phyloP scores from a whole-genome alignment of 148 eudicot genomes.

The Cornus florida region DNA sequence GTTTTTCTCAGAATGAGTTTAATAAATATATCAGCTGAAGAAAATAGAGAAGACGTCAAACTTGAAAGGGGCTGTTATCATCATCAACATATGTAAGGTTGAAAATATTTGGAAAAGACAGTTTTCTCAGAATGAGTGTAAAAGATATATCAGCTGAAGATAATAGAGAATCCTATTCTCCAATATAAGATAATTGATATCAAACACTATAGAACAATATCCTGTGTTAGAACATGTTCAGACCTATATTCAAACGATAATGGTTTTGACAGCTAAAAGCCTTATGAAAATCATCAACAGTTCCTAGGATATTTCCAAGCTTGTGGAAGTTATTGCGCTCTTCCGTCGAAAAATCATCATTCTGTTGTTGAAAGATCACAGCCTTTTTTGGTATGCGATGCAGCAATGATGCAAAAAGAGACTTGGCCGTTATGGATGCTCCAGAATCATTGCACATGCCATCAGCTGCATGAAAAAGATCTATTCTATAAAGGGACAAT shows the following conservation, averaged over 20 bases:
- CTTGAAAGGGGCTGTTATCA: slow-evolving; percentile 77
- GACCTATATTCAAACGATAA: slow-evolving; percentile 61
- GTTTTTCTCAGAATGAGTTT: no score
- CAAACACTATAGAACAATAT: slow-evolving; percentile 8
- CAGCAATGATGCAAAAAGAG: slow-evolving; percentile 77
- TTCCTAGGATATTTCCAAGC: slow-evolving; percentile 34
- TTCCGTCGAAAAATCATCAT: slow-evolving; percentile 36
- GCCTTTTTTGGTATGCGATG: slow-evolving; percentile 37
- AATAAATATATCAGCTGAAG: no score
- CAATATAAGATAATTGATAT: background rate
- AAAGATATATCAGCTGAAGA: slow-evolving; percentile 6
- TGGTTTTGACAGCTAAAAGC: slow-evolving; percentile 47
- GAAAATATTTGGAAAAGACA: slow-evolving; percentile 6
- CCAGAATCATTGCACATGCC: slow-evolving; percentile 68
- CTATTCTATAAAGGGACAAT: slow-evolving; percentile 58
- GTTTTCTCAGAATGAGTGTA: background rate
- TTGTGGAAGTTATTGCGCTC: slow-evolving; percentile 41
- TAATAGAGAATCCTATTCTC: background rate
- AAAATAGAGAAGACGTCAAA: slow-evolving; percentile 36
- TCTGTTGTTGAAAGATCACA: slow-evolving; percentile 46
- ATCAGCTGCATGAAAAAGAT: slow-evolving; percentile 87
- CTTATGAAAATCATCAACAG: slow-evolving; percentile 44
- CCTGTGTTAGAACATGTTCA: slow-evolving; percentile 32
- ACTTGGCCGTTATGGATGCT: slow-evolving; percentile 90
- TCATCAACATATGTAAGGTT: slow-evolving; percentile 11